Percentiles rank a stretch among this genome's conserved stretches.
Evolutionary conservation across 2,329 filamentous ascomycete genomes (phyloP).

Genomic region (Huntiella bhutanensis): DNA sequence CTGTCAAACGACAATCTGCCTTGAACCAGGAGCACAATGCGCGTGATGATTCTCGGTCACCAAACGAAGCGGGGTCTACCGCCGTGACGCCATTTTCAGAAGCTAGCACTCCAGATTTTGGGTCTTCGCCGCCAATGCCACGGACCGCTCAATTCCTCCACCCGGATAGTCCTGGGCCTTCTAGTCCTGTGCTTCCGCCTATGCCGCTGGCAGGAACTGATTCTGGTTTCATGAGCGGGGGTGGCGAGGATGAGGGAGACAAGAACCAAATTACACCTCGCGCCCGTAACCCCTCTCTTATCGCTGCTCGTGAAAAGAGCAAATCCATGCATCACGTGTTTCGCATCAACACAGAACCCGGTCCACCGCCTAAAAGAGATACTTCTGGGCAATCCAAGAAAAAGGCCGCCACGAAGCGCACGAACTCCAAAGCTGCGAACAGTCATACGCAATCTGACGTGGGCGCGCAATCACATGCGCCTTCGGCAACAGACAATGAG

Average conservation of each 20-base stretch:
- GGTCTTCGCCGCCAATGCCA: constrained; percentile 75
- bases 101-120: constrained; percentile 62
- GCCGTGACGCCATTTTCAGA: constrained; percentile 35
- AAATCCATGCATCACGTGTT: constrained; percentile 10
- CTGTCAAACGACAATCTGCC: constrained; percentile 41
- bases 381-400: constrained; percentile 3
- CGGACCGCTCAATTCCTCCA: constrained; percentile 33
- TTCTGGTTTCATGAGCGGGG: constrained; percentile 74
- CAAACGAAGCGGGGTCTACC: constrained; percentile 28
- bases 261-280: constrained; percentile 7
- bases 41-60: constrained; percentile 34
- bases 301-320: constrained; percentile 7
- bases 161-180: constrained; percentile 45
- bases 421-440: too few relatives aligned
- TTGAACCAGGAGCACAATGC: constrained; percentile 31
- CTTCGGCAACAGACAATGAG: too few relatives aligned
- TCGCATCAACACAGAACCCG: constrained; percentile 5
- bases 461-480: too few relatives aligned
- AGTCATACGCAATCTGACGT: too few relatives aligned
- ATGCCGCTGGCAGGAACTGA: constrained; percentile 48
- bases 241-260: constrained; percentile 46
- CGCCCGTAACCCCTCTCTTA: background rate
- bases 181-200: constrained; percentile 58
- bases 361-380: constrained; percentile 1
- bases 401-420: background rate